Evolutionary conservation across 805 yeast genomes (phyloP), one percentile per base, ranked within the genome.

Genomic region (Metschnikowia cerradonensis): DNA sequence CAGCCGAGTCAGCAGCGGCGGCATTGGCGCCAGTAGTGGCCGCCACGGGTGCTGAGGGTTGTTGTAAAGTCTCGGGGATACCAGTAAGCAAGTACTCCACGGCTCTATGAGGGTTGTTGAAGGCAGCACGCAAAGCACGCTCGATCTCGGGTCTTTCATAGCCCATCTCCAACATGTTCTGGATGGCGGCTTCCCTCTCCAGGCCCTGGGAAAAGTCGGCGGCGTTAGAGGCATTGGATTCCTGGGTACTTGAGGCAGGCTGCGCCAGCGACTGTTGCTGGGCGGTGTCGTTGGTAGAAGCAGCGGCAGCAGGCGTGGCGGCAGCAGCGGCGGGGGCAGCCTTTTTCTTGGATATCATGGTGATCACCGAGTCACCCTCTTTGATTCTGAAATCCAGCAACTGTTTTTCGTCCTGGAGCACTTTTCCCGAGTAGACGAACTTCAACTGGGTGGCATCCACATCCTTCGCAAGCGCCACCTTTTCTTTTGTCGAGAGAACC

Each of bases 41-140:
- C 4, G 47, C 45, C 14, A 50, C 45, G 11, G 55, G 53, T 10
- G 62, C 60, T 23, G 65, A 66, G 15, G 68, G 71, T 15, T 64
- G 71, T 55, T 68, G 78, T 55, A 80, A 67, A 31, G 73, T 66
- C 61, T 85, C 92, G 20, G 97, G 96, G 41, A 92, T 81, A 2
- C 97, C 98, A 43, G 91, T 89, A 57, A 94, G 73, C 46, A 94
- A 76, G 67, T 92, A 91, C 67, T 94, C 99, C 13, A 94, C 98
- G 0, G 99, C 99, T 62, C 99, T 83, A 66, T 92, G 98, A 19
- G 99, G 98, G 70, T 94, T 91, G 72, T 92, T 92, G 73, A 83
- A 94, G 1, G 99, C 98, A 14, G 96, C 96, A 60, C 95, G 83
- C 66, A 94, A 73, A 0, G 99, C 99, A 42, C 83, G 80, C 70